Conservation (phyloP, 164 flowering plant genomes). For the Dillenia turbinata region DNA sequence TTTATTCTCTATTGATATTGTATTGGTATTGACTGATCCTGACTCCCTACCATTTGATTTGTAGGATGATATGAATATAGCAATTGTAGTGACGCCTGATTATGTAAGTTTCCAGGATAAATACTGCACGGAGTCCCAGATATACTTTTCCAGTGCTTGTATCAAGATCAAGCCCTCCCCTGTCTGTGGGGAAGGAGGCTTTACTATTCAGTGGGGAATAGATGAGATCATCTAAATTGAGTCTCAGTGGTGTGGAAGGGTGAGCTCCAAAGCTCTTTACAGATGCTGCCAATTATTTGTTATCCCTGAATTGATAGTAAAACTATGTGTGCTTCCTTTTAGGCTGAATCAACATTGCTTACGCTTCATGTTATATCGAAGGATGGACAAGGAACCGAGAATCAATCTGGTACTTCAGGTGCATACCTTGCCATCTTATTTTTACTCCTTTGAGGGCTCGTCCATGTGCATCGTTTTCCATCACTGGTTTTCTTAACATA, state of each 20-base stretch:
- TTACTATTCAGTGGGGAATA: conserved; percentile 24
- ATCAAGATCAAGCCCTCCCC: conserved; percentile 26
- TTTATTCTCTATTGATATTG: too few species aligned
- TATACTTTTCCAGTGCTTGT: conserved; percentile 25
- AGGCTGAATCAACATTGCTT: conserved; percentile 41
- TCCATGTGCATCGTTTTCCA: too few species aligned
- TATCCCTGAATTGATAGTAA: background rate
- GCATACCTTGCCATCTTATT: too few species aligned
- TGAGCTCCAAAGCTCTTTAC: conserved; percentile 26
- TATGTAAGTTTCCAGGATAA: conserved; percentile 28
- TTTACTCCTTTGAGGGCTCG: too few species aligned
- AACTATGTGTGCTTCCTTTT: conserved; percentile 15
- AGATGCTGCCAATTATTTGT: background rate
- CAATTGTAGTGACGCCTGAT: conserved; percentile 45
- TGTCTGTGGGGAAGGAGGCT: conserved; percentile 11
- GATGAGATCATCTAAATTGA: conserved; percentile 32
- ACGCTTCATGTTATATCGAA: conserved; percentile 32
- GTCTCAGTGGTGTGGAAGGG: conserved; percentile 37
- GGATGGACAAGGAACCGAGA: conserved; percentile 20
- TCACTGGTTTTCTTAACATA: too few species aligned
- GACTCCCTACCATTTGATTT: conserved; percentile 12
- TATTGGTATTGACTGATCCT: too few species aligned
- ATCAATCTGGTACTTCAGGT: conserved; percentile 37
- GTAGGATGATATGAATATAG: conserved; percentile 32
- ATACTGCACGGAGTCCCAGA: conserved; percentile 20